phyloP scores from a whole-genome alignment of 106 monocot genomes.

The Chionographis japonica region DNA sequence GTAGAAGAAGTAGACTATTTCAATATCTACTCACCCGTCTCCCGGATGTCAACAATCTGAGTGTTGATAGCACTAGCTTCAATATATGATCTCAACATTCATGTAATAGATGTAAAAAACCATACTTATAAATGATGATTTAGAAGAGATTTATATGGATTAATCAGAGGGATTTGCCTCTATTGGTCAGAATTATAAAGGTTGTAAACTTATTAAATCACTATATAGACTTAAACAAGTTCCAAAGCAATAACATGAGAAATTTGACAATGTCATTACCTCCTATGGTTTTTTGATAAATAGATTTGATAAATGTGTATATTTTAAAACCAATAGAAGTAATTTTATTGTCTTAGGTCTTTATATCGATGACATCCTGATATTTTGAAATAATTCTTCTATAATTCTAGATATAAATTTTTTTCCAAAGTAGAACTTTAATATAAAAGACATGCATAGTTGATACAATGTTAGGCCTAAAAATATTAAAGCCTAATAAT shows the following conservation, averaged over 20 bases:
- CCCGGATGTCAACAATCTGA: background rate
- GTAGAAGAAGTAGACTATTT: background rate
- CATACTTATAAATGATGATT: background rate
- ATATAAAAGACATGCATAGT: too few species aligned
- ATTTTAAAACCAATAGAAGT: background rate
- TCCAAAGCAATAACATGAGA: background rate
- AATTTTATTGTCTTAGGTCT: background rate
- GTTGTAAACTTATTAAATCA: background rate
- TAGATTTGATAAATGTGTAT: background rate
- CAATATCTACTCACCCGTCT: background rate
- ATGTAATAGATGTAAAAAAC: constrained; percentile 1
- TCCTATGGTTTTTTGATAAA: background rate
- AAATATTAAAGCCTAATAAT: too few species aligned
- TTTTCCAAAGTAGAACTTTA: too few species aligned
- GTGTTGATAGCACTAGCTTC: background rate
- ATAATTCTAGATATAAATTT: too few species aligned
- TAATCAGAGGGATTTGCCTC: background rate
- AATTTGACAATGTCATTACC: background rate
- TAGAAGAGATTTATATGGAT: background rate
- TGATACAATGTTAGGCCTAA: too few species aligned
- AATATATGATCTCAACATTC: background rate
- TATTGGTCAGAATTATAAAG: background rate
- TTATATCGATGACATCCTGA: background rate
- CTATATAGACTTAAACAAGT: background rate
- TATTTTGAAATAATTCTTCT: background rate